Conservation (phyloP, 305 asterid species). For the Rubia peregrina region DNA sequence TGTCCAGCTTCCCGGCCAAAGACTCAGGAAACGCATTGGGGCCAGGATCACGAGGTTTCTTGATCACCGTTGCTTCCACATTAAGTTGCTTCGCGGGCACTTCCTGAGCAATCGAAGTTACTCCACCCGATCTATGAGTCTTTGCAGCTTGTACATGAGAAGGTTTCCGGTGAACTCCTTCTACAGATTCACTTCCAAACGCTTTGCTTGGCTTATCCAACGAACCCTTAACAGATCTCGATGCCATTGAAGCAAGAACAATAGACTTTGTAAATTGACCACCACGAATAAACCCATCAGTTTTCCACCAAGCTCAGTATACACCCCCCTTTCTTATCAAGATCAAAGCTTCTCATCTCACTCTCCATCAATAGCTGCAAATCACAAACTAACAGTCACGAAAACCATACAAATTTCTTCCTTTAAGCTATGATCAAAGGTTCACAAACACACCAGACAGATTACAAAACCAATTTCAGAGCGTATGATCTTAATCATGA, state of each 20-base stretch:
- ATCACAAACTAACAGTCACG: slow-evolving; percentile 6
- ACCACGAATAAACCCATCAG: slow-evolving; percentile 27
- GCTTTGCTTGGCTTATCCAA: slow-evolving; percentile 41
- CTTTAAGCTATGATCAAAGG: not conserved
- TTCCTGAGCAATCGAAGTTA: slow-evolving; percentile 29
- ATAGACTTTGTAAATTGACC: slow-evolving; percentile 18
- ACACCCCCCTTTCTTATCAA: slow-evolving; percentile 21
- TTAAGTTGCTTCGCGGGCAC: slow-evolving; percentile 31
- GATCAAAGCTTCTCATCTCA: slow-evolving; percentile 29
- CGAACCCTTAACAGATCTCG: slow-evolving; percentile 46
- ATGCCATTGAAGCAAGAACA: slow-evolving; percentile 44
- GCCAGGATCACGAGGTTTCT: slow-evolving; percentile 22
- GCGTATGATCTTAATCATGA: not conserved
- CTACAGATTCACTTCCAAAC: slow-evolving; percentile 33
- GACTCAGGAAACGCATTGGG: slow-evolving; percentile 33
- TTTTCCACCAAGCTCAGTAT: slow-evolving; percentile 16
- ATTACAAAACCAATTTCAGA: slow-evolving; percentile 6
- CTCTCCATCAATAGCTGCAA: slow-evolving; percentile 33
- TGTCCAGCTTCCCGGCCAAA: slow-evolving; percentile 43
- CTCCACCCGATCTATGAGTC: slow-evolving; percentile 35
- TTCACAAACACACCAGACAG: not conserved
- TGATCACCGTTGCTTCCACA: slow-evolving; percentile 27
- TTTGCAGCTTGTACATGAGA: slow-evolving; percentile 27
- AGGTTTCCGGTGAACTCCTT: slow-evolving; percentile 29
- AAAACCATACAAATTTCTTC: not conserved